Percentiles rank a stretch among this genome's conserved stretches.
These are phyloP conservation scores for Starmerella stigmatis DNA, from an alignment of 805 yeast species.

Conservation along the genomic window DNA sequence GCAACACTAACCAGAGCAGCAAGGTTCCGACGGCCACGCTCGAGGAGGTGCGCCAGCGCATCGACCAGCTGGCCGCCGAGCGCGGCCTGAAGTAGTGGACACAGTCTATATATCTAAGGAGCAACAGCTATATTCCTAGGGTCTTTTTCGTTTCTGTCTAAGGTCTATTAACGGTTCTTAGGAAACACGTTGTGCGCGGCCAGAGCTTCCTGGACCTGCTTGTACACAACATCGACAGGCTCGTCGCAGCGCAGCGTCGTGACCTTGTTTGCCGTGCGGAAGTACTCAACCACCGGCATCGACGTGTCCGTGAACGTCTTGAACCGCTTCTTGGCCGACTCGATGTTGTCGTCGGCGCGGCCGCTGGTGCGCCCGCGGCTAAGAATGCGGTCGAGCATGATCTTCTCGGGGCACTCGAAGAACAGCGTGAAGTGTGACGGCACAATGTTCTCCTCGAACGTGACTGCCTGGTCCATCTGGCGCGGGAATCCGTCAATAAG, in stretches of 20 bases:
- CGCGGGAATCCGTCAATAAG: conserved; percentile 95
- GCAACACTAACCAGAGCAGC: conserved; percentile 32
- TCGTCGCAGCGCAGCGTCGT: conserved; percentile 70
- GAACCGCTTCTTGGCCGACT: conserved; percentile 82
- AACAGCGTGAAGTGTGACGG: conserved; percentile 34
- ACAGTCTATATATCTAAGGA: no score
- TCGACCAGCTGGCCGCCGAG: conserved; percentile 31
- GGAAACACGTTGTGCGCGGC: conserved; percentile 30
- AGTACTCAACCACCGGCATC: conserved; percentile 87
- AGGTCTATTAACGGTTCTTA: neutral
- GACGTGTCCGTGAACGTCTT: conserved; percentile 75
- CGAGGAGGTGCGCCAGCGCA: conserved; percentile 39
- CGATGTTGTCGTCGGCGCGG: conserved; percentile 84
- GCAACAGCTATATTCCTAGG: no score
- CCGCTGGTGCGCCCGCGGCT: conserved; percentile 94
- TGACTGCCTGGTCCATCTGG: conserved; percentile 93
- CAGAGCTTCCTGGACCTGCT: conserved; percentile 56
- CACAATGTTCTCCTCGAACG: conserved; percentile 65
- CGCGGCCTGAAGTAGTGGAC: conserved; percentile 1
- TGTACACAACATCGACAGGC: conserved; percentile 68
- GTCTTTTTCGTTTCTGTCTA: neutral
- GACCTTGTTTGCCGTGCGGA: conserved; percentile 59
- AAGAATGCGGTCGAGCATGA: conserved; percentile 74
- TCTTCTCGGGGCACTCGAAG: conserved; percentile 56
- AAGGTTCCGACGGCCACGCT: conserved; percentile 37